A percentile compares a stretch with the other conserved stretches of the same genome.
Conservation (phyloP, 164 flowering plant species). For the Magnolia officinalis region DNA sequence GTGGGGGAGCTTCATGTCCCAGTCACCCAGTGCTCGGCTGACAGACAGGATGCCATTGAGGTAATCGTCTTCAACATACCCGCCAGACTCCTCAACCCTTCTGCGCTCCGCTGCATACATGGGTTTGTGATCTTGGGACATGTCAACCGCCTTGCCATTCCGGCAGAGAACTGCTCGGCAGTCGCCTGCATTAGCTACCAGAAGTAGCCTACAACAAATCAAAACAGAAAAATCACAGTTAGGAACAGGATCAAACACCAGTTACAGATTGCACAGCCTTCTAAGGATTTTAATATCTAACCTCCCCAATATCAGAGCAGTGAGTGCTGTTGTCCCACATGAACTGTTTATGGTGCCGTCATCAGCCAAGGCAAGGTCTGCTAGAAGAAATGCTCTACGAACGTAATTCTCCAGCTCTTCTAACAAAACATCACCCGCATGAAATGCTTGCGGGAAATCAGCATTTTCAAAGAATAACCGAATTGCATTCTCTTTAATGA, state of each 20-base stretch:
- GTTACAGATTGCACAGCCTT: neutral
- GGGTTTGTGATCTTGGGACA: slow-evolving; percentile 86
- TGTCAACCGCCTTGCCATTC: slow-evolving; percentile 69
- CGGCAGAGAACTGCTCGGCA: slow-evolving; percentile 89
- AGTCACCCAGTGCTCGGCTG: slow-evolving; percentile 80
- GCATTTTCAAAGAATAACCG: slow-evolving; percentile 69
- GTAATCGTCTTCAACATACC: slow-evolving; percentile 67
- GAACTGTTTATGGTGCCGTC: slow-evolving; percentile 56
- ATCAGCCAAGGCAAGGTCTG: slow-evolving; percentile 74
- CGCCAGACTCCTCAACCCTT: slow-evolving; percentile 64
- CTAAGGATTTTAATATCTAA: slow-evolving; percentile 5
- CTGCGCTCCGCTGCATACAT: slow-evolving; percentile 41
- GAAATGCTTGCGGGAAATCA: slow-evolving; percentile 50
- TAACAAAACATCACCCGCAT: slow-evolving; percentile 42
- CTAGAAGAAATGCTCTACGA: slow-evolving; percentile 58
- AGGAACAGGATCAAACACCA: neutral
- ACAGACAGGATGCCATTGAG: slow-evolving; percentile 81
- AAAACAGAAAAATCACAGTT: neutral
- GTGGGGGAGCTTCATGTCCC: slow-evolving; percentile 74
- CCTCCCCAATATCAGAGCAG: slow-evolving; percentile 83
- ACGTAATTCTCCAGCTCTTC: slow-evolving; percentile 53
- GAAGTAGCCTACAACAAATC: slow-evolving; percentile 43
- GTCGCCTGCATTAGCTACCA: slow-evolving; percentile 92
- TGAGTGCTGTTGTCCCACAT: slow-evolving; percentile 84
- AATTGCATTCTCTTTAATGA: slow-evolving; percentile 52